Percentiles rank a stretch among this genome's conserved stretches.
phyloP scores from a whole-genome alignment of 2,329 filamentous ascomycete species.

The Ascomycota sp. region DNA sequence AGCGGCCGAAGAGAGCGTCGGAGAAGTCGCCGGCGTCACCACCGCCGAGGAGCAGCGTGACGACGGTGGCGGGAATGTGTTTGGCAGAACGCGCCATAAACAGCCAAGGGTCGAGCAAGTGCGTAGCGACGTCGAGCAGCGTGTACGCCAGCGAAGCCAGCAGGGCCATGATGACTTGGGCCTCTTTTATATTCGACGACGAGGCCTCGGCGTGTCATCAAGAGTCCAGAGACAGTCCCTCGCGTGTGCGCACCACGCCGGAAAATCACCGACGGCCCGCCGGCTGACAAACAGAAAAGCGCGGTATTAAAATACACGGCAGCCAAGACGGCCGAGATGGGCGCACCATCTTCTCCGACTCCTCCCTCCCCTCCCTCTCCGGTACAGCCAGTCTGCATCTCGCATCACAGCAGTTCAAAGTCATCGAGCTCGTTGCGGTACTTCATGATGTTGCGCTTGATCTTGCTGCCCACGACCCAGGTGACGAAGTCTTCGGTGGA shows the following conservation, averaged over 20 bases:
- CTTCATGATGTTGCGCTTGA: constrained; percentile 86
- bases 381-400: no score
- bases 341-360: no score
- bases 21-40: constrained; percentile 10
- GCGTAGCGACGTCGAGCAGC: constrained; percentile 8
- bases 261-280: no score
- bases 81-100: constrained; percentile 28
- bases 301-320: background rate
- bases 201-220: no score
- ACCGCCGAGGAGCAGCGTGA: constrained; percentile 15
- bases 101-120: constrained; percentile 24
- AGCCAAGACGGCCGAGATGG: background rate
- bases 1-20: constrained; percentile 34
- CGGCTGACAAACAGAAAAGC: no score
- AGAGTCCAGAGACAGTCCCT: no score
- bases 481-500: constrained; percentile 92
- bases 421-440: constrained; percentile 91
- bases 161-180: constrained; percentile 6
- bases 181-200: no score
- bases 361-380: no score
- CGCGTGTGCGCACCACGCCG: no score
- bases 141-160: constrained; percentile 2
- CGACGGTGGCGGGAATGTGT: constrained; percentile 29
- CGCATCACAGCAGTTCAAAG: constrained; percentile 55
- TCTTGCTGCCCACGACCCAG: constrained; percentile 89